Conservation (phyloP, 768 basidiomycete genomes). For the Lentinula guzmanii region DNA sequence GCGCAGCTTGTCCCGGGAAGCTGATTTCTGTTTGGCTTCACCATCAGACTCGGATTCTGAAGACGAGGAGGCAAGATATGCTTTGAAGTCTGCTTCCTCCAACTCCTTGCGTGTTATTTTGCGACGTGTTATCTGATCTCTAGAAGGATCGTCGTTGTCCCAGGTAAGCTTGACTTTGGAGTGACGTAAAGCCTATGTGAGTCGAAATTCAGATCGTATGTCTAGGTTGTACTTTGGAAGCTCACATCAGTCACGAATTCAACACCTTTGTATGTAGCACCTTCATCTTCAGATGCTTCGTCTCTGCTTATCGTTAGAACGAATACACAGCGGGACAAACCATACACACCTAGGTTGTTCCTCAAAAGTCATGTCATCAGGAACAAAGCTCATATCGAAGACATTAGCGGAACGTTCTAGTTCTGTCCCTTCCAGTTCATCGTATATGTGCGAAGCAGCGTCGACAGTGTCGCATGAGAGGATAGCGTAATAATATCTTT, state of each 20-base stretch:
- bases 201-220: background rate
- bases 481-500: constrained; percentile 92
- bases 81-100: constrained; percentile 86
- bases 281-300: constrained; percentile 60
- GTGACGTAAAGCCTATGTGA: constrained; percentile 80
- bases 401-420: constrained; percentile 96
- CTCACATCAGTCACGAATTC: constrained; percentile 93
- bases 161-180: constrained; percentile 98
- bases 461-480: constrained; percentile 79
- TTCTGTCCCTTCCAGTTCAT: constrained; percentile 90
- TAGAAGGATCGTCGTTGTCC: constrained; percentile 95
- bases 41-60: constrained; percentile 55
- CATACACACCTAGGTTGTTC: constrained; percentile 59
- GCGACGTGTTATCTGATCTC: constrained; percentile 74
- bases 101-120: constrained; percentile 78
- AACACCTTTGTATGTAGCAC: constrained; percentile 58
- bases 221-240: constrained; percentile 3
- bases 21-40: constrained; percentile 31
- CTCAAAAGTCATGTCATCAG: constrained; percentile 83
- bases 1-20: constrained; percentile 68
- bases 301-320: constrained; percentile 47
- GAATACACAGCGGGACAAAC: background rate
- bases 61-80: constrained; percentile 66
- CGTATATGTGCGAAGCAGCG: constrained; percentile 73
- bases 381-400: constrained; percentile 91